Evolutionary conservation across 2,329 filamentous ascomycete species (phyloP).

Genomic region (Plenodomus lindquistii): DNA sequence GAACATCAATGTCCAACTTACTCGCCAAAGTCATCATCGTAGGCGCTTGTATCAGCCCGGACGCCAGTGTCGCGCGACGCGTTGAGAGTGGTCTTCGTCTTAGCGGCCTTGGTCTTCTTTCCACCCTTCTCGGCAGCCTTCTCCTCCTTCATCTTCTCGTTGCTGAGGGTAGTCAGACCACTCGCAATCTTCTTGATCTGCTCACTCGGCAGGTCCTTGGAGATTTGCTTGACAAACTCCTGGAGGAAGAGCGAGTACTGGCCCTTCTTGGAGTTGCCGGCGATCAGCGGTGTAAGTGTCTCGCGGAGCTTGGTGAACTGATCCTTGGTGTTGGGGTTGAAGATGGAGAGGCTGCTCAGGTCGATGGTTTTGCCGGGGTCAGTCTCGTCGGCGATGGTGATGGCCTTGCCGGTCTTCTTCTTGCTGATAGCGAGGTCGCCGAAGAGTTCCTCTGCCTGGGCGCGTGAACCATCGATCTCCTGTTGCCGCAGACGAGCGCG

Average conservation of each 20-base stretch:
- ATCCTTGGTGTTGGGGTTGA: constrained; percentile 84
- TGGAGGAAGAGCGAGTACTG: constrained; percentile 89
- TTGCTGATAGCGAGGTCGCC: constrained; percentile 73
- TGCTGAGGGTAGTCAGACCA: constrained; percentile 82
- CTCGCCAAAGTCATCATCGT: constrained; percentile 87
- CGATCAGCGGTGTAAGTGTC: constrained; percentile 77
- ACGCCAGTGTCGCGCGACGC: constrained; percentile 61
- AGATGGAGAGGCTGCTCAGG: constrained; percentile 76
- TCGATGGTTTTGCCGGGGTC: constrained; percentile 82
- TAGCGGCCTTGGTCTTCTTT: constrained; percentile 96
- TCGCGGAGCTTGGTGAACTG: constrained; percentile 82
- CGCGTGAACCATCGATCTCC: constrained; percentile 86
- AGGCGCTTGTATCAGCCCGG: constrained; percentile 71
- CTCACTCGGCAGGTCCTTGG: constrained; percentile 84
- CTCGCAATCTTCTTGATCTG: constrained; percentile 97
- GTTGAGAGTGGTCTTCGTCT: constrained; percentile 87
- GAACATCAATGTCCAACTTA: constrained; percentile 56
- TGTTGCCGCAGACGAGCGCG: constrained; percentile 75
- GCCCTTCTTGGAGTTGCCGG: constrained; percentile 77
- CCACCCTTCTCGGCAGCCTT: constrained; percentile 90
- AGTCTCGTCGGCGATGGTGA: constrained; percentile 70
- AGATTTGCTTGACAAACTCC: constrained; percentile 85
- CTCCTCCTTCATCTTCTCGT: constrained; percentile 99
- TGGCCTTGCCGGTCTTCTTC: constrained; percentile 67
- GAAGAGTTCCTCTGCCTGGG: constrained; percentile 90